Conservation (phyloP, 371 early-diverging fungal genomes). For the Rhizopus stolonifer region DNA sequence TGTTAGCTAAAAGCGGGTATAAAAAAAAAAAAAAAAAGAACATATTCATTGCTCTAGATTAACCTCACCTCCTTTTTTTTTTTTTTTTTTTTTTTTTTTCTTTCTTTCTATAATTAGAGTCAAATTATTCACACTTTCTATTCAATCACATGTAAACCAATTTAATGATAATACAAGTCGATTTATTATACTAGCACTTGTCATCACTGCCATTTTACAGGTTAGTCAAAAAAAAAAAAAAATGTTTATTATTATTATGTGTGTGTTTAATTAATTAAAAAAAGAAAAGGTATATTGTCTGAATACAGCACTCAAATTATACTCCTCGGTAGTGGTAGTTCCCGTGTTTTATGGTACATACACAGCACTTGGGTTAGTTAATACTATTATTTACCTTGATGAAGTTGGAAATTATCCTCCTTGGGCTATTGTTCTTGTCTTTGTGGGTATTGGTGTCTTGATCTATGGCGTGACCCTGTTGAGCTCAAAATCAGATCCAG, state of each 20-base stretch:
- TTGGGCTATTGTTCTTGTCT: slow-evolving; percentile 59
- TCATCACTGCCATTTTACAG: slow-evolving; percentile 64
- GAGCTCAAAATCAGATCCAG: slow-evolving; percentile 58
- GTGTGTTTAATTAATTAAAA: too few relatives aligned
- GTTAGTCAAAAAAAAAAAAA: slow-evolving; percentile 24
- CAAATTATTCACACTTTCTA: slow-evolving; percentile 56
- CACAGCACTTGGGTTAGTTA: slow-evolving; percentile 63
- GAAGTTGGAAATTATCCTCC: slow-evolving; percentile 57
- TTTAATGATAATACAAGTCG: slow-evolving; percentile 62
- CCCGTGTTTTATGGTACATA: slow-evolving; percentile 74
- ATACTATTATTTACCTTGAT: slow-evolving; percentile 65
- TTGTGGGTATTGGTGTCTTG: slow-evolving; percentile 57
- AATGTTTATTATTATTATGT: slow-evolving; percentile 15
- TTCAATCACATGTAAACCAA: slow-evolving; percentile 57
- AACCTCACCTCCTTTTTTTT: too few relatives aligned
- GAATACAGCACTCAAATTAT: slow-evolving; percentile 64
- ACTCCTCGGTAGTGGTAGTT: slow-evolving; percentile 66
- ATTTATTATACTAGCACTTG: slow-evolving; percentile 56
- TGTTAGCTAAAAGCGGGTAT: slow-evolving; percentile 69
- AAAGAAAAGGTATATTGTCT: slow-evolving; percentile 73
- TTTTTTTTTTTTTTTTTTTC: not conserved
- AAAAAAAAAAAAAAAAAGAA: not conserved
- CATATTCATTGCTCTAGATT: too few relatives aligned
- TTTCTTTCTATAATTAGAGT: slow-evolving; percentile 32
- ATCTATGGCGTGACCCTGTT: slow-evolving; percentile 59